Conservation (phyloP, 2,329 filamentous ascomycete species). For the Fusarium kyushuense region DNA sequence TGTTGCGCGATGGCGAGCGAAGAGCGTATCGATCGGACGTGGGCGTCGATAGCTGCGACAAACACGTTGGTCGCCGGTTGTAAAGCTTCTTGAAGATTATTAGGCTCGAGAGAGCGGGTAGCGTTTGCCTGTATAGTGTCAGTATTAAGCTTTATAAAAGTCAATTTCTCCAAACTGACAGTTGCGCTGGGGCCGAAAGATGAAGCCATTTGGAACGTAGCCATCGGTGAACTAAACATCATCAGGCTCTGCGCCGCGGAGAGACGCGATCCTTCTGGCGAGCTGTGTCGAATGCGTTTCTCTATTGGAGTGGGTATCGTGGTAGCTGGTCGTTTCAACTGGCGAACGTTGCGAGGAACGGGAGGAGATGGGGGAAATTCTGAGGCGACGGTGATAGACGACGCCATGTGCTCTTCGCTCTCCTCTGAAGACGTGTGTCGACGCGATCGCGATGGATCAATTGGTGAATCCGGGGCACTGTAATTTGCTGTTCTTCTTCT, state of each 20-base stretch:
- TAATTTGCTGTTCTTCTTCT: slow-evolving; percentile 40
- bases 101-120: slow-evolving; percentile 38
- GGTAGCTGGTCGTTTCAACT: slow-evolving; percentile 39
- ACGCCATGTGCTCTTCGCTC: slow-evolving; percentile 45
- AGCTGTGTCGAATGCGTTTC: slow-evolving; percentile 45
- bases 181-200: slow-evolving; percentile 33
- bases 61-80: slow-evolving; percentile 42
- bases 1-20: slow-evolving; percentile 43
- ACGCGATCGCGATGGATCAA: slow-evolving; percentile 31
- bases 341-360: slow-evolving; percentile 40
- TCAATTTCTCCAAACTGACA: slow-evolving; percentile 23
- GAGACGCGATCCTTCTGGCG: slow-evolving; percentile 46
- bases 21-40: slow-evolving; percentile 42
- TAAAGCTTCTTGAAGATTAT: slow-evolving; percentile 41
- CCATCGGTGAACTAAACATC: slow-evolving; percentile 49
- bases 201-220: slow-evolving; percentile 47
- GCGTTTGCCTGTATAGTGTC: slow-evolving; percentile 28
- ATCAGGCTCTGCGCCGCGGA: slow-evolving; percentile 48
- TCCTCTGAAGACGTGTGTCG: slow-evolving; percentile 42
- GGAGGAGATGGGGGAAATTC: slow-evolving; percentile 45
- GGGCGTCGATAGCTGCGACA: slow-evolving; percentile 40
- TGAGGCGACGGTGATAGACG: slow-evolving; percentile 47
- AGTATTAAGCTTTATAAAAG: not conserved
- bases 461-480: slow-evolving; percentile 38
- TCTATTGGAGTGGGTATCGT: slow-evolving; percentile 39